Percentiles rank a stretch among this genome's conserved stretches.
phyloP scores from a whole-genome alignment of 176 grass and related monocot species.

The Poa annua region DNA sequence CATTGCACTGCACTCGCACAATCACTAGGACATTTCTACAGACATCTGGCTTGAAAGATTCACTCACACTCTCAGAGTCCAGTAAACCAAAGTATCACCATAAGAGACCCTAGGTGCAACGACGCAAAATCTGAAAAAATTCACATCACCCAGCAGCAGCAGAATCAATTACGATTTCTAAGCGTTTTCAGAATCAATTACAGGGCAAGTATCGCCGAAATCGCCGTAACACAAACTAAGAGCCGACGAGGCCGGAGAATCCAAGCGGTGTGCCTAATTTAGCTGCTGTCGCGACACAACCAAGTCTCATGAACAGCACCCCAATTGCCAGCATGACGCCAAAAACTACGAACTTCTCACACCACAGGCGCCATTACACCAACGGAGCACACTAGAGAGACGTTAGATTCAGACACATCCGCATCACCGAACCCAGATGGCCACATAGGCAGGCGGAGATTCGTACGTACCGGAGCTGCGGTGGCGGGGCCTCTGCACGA shows the following conservation, averaged over 20 bases:
- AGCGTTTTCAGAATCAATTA: conserved; percentile 5
- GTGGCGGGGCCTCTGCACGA: conserved; percentile 90
- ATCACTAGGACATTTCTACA: not conserved
- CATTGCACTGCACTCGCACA: not conserved
- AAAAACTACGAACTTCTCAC: not conserved
- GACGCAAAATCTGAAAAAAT: not conserved
- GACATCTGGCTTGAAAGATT: conserved; percentile 14
- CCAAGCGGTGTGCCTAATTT: not conserved
- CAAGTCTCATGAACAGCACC: not conserved
- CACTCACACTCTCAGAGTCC: not conserved
- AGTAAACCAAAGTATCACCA: not conserved
- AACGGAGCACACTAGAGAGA: not conserved
- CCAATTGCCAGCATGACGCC: not conserved
- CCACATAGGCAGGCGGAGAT: not conserved
- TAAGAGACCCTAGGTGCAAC: not conserved
- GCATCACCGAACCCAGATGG: not conserved
- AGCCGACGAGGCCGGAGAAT: not conserved
- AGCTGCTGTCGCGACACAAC: not conserved
- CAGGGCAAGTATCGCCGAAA: not conserved
- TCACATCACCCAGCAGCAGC: not conserved
- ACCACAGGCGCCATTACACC: not conserved
- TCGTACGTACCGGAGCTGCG: conserved; percentile 68
- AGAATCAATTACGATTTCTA: not conserved
- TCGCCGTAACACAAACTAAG: too few relatives aligned
- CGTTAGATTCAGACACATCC: not conserved